These are phyloP conservation scores for Escallonia herrerae DNA, from an alignment of 129 eudicot genomes.

Conservation along the genomic window DNA sequence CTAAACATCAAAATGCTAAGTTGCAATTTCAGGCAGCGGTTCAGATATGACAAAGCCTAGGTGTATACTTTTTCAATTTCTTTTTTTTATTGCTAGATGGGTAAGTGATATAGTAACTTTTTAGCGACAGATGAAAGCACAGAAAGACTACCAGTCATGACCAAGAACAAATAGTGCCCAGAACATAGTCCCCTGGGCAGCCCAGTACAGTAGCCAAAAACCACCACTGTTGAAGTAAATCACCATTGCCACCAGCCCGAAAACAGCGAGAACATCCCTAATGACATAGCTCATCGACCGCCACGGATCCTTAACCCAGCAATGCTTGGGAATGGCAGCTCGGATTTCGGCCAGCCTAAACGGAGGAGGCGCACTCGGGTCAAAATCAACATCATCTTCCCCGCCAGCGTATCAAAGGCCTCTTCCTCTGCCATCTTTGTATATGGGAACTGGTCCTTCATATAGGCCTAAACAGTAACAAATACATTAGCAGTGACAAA, in stretches of 20 bases:
- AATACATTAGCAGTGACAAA: too few relatives aligned
- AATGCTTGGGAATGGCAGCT: slow-evolving; percentile 68
- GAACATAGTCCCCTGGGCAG: slow-evolving; percentile 71
- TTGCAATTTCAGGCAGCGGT: too few relatives aligned
- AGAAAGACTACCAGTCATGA: slow-evolving; percentile 57
- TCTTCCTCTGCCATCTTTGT: slow-evolving; percentile 10
- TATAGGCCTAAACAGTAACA: too few relatives aligned
- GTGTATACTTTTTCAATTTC: too few relatives aligned
- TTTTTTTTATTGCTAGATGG: too few relatives aligned
- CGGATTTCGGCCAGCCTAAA: slow-evolving; percentile 60
- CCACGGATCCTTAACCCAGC: slow-evolving; percentile 75
- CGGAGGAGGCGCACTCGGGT: slow-evolving; percentile 69
- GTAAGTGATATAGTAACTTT: too few relatives aligned
- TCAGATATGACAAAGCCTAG: too few relatives aligned
- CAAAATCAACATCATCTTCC: slow-evolving; percentile 32
- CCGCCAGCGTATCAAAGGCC: slow-evolving; percentile 1
- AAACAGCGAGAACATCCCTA: slow-evolving; percentile 41
- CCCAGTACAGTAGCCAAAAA: slow-evolving; percentile 69
- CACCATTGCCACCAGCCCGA: slow-evolving; percentile 28
- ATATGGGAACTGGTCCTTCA: too few relatives aligned
- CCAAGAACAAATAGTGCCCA: slow-evolving; percentile 89
- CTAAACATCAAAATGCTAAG: too few relatives aligned
- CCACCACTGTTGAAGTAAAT: slow-evolving; percentile 35
- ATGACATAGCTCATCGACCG: slow-evolving; percentile 53
- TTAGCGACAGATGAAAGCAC: too few relatives aligned